These are phyloP conservation scores for Ceratorhiza oryzae-sativae DNA, from an alignment of 1,284 basidiomycete species.

Conservation along the genomic window DNA sequence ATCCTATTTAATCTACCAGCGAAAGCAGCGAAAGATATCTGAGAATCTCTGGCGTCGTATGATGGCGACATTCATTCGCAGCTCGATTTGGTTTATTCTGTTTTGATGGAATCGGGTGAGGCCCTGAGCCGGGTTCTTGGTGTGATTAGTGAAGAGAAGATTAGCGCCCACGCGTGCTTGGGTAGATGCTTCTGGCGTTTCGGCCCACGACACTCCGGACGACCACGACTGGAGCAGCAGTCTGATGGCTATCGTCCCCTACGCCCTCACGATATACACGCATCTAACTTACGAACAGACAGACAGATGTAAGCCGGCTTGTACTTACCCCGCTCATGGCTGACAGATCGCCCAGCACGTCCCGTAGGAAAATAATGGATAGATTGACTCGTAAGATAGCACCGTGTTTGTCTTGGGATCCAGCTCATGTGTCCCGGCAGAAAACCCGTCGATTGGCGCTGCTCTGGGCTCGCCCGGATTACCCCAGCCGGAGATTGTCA, in stretches of 20 bases:
- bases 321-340: background rate
- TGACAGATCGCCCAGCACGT: background rate
- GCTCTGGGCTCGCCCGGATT: conserved; percentile 1
- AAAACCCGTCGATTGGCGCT: conserved; percentile 16
- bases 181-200: background rate
- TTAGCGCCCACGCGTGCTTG: conserved; percentile 28
- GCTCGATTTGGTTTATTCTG: too few species aligned
- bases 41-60: too few species aligned
- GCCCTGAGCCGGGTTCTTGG: background rate
- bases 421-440: background rate
- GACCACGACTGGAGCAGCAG: conserved; percentile 29
- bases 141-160: background rate
- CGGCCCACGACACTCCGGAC: conserved; percentile 17
- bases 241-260: conserved; percentile 15
- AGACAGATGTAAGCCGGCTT: background rate
- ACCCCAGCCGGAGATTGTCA: background rate
- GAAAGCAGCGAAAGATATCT: too few species aligned
- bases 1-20: too few species aligned
- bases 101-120: background rate
- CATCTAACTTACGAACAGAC: background rate
- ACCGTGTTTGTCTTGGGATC: background rate
- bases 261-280: conserved; percentile 23
- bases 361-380: conserved; percentile 7
- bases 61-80: too few species aligned
- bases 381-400: conserved; percentile 9